These are phyloP conservation scores for Hyaloscypha finlandica DNA, from an alignment of 495 filamentous ascomycete genomes.

Conservation along the genomic window DNA sequence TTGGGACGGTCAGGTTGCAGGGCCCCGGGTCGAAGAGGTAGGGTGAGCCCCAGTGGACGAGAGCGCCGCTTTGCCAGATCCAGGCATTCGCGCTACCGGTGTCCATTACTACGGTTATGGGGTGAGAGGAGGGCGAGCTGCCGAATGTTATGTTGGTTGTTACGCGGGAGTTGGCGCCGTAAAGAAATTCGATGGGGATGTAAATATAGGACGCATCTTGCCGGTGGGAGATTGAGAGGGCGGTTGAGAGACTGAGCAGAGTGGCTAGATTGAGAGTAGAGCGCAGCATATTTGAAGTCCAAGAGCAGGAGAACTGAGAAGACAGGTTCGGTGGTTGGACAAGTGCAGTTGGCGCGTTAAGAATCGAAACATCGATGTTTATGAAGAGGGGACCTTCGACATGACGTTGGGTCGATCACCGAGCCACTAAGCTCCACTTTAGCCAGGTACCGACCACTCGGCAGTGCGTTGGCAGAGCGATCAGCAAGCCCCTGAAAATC, in stretches of 20 bases:
- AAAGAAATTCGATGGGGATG: conserved; percentile 10
- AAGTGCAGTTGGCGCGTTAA: neutral
- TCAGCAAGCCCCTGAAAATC: neutral
- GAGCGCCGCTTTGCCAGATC: conserved; percentile 1
- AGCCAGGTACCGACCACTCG: neutral
- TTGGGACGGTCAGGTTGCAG: conserved; percentile 12
- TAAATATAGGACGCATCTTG: conserved; percentile 8
- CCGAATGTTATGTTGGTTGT: conserved; percentile 17
- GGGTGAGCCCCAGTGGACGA: conserved; percentile 14
- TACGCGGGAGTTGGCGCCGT: conserved; percentile 15
- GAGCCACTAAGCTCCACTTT: neutral
- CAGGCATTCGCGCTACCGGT: conserved; percentile 9
- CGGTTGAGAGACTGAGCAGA: conserved; percentile 1
- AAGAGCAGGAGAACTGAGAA: neutral
- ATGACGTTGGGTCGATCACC: neutral
- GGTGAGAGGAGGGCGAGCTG: neutral
- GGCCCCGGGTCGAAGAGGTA: conserved; percentile 6
- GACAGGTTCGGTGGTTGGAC: neutral
- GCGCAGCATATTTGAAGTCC: neutral
- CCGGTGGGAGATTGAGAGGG: neutral
- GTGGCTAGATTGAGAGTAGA: neutral
- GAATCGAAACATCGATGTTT: neutral
- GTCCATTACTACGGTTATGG: conserved; percentile 9
- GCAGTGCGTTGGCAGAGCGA: neutral
- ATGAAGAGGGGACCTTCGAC: neutral